Evolutionary conservation across 2,329 filamentous ascomycete genomes (phyloP).

Genomic region (Claviceps paspali): DNA sequence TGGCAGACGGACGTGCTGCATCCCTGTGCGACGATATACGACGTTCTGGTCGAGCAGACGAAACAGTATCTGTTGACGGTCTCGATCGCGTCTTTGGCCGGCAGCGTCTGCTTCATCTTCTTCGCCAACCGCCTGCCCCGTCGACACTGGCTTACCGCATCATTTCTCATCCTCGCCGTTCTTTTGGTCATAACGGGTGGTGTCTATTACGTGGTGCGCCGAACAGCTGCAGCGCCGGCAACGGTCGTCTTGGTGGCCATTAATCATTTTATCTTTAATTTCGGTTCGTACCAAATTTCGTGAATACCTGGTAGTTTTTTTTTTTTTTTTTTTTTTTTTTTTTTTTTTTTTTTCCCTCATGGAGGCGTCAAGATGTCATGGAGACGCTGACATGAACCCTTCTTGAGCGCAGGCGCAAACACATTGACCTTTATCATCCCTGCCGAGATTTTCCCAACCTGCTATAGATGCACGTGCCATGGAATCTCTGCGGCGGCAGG

Average conservation of each 20-base stretch:
- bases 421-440: conserved; percentile 49
- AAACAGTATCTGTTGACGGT: conserved; percentile 38
- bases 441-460: conserved; percentile 49
- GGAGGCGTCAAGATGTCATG: too few species aligned
- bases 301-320: too few species aligned
- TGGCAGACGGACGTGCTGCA: conserved; percentile 35
- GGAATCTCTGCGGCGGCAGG: conserved; percentile 46
- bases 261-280: conserved; percentile 40
- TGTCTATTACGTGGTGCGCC: conserved; percentile 32
- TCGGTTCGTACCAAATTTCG: conserved; percentile 29
- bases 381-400: too few species aligned
- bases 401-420: conserved; percentile 32
- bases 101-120: conserved; percentile 32
- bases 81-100: conserved; percentile 34
- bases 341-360: too few species aligned
- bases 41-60: conserved; percentile 34
- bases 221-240: conserved; percentile 23
- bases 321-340: too few species aligned
- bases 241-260: conserved; percentile 36
- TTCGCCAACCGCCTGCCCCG: conserved; percentile 32
- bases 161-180: conserved; percentile 29
- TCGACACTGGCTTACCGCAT: conserved; percentile 33
- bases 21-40: conserved; percentile 36
- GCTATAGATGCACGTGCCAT: conserved; percentile 46
- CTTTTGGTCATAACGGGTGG: conserved; percentile 34